These are phyloP conservation scores for Hirschioporus abietinus DNA, from an alignment of 768 basidiomycete species.

Conservation along the genomic window DNA sequence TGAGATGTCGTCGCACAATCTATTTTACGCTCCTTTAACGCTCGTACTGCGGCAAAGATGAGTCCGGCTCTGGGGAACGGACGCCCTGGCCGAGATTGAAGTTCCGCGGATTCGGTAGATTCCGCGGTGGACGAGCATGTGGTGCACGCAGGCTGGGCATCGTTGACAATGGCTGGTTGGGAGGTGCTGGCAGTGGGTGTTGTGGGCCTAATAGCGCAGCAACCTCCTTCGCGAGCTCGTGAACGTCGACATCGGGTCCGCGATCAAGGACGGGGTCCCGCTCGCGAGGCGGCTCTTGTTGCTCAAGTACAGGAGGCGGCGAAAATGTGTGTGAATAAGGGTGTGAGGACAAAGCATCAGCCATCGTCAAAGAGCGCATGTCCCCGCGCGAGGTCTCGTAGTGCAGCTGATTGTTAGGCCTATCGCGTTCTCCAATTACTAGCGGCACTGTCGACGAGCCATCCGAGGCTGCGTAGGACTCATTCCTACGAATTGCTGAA, in stretches of 20 bases:
- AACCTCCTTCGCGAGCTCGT: conserved; percentile 3
- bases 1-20: neutral
- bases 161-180: neutral
- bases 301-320: neutral
- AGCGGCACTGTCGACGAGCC: neutral
- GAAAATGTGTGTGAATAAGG: neutral
- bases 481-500: neutral
- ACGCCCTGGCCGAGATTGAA: neutral
- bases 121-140: neutral
- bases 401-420: neutral
- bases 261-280: neutral
- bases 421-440: neutral
- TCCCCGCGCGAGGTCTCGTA: neutral
- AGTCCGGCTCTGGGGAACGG: neutral
- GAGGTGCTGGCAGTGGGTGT: neutral
- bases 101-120: neutral
- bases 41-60: neutral
- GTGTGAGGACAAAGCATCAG: neutral
- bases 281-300: neutral
- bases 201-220: neutral
- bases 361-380: neutral
- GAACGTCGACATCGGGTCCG: neutral
- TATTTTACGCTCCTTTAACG: neutral
- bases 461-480: neutral
- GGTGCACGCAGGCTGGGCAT: neutral